Conservation (phyloP, 768 basidiomycete species). For the Auriscalpium vulgare region DNA sequence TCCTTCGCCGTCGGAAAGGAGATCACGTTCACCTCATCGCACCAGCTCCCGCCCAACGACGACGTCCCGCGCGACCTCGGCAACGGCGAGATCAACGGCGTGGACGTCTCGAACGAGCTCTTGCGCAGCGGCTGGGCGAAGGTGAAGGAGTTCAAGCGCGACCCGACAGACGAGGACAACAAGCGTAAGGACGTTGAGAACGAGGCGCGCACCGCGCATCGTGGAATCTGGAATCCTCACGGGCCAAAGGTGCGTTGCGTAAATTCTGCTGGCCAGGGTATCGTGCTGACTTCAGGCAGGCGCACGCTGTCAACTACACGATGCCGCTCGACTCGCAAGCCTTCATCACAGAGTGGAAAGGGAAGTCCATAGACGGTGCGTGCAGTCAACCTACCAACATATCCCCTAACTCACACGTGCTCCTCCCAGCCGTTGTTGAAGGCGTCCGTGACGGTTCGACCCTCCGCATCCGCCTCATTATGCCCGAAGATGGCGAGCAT, state of each 20-base stretch:
- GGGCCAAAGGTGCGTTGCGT: conserved; percentile 49
- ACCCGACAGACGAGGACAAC: conserved; percentile 70
- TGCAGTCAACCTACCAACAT: neutral
- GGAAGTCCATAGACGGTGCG: conserved; percentile 80
- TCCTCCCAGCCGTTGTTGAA: conserved; percentile 73
- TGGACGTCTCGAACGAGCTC: conserved; percentile 70
- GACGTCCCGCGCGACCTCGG: conserved; percentile 77
- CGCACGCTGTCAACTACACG: conserved; percentile 65
- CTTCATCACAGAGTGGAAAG: conserved; percentile 88
- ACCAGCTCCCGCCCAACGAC: conserved; percentile 61
- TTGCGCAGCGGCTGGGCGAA: conserved; percentile 90
- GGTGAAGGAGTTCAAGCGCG: conserved; percentile 80
- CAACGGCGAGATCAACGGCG: conserved; percentile 59
- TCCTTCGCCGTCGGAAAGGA: conserved; percentile 84
- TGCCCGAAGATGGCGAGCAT: conserved; percentile 76
- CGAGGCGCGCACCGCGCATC: conserved; percentile 65
- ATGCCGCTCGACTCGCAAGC: conserved; percentile 89
- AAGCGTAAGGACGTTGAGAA: conserved; percentile 67
- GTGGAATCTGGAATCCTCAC: conserved; percentile 83
- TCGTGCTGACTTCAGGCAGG: conserved; percentile 30
- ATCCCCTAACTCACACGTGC: neutral
- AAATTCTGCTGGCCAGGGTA: neutral
- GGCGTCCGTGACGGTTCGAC: conserved; percentile 91
- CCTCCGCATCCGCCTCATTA: conserved; percentile 76
- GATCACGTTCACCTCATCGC: conserved; percentile 74